Evolutionary conservation across 352 stramenopile genomes (phyloP), one percentile per base, ranked within the genome.

Genomic region (Phytophthora chlamydospora): DNA sequence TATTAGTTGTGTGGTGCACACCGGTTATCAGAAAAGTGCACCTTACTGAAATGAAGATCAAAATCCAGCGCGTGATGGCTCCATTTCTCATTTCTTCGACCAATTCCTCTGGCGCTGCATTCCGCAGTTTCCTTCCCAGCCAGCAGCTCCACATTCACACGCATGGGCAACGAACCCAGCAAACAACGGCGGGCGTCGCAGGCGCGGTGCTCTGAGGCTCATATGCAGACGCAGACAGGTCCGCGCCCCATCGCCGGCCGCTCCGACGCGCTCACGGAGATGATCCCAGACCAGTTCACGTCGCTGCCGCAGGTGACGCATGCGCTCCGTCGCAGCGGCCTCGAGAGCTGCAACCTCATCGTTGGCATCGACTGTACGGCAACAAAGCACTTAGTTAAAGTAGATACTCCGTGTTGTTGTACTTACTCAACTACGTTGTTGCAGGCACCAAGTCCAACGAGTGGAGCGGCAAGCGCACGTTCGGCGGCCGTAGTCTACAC

Each of bases 381-480:
- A 51, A 21, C 14, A 41, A 50, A 56, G 39, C 35, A 27, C 44
- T 46, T 9, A 39, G 39, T 21, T 24, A 50, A 17, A 39, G 14
- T 27, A 46, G 29, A 21, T 46, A 29, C 24, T 29, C 24, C 24
- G 17, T 44, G 16, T 29, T 52, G 12, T 32, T 50, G 41, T 43
- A 47, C 40, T 53, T 50, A 62, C 16, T 4, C 6, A 19, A 31
- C 21, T 21, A 21, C 54, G 32, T 29, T 29, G 4, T 48, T 38
- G 34, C 60, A 95, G 86, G 89, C 71, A 96, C 88, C 45, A 96
- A 95, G 66, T 94, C 84, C 47, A 96, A 95, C 59, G 85, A 96
- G 35, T 96, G 86, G 87, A 96, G 82, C 40, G 88, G 88, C 45
- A 95, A 92, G 51, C 78, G 72, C 45, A 93, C 86, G 49, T 96